Evolutionary conservation across 768 basidiomycete species (phyloP).

Genomic region (Butyriboletus loyo): DNA sequence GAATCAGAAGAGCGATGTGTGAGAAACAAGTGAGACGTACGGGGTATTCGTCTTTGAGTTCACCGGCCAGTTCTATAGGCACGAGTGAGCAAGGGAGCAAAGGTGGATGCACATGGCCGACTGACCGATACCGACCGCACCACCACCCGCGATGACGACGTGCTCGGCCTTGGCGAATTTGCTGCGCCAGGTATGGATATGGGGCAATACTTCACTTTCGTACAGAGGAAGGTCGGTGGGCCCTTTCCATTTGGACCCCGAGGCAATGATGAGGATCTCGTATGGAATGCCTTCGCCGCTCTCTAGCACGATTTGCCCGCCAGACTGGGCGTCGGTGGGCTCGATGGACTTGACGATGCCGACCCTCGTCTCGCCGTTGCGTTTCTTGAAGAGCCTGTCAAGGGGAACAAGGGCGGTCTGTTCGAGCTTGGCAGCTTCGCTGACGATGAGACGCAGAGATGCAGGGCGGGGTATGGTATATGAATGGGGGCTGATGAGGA

Average conservation of each 20-base stretch:
- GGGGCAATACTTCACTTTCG: slow-evolving; percentile 25
- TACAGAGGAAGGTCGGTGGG: slow-evolving; percentile 44
- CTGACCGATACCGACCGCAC: slow-evolving; percentile 52
- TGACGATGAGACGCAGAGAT: slow-evolving; percentile 50
- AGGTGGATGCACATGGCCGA: background rate
- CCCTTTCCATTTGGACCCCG: slow-evolving; percentile 55
- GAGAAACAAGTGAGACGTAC: slow-evolving; percentile 21
- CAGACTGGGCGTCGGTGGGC: slow-evolving; percentile 27
- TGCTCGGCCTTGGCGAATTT: slow-evolving; percentile 35
- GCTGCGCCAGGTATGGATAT: slow-evolving; percentile 31
- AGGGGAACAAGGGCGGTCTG: slow-evolving; percentile 48
- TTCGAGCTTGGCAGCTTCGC: slow-evolving; percentile 34
- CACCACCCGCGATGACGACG: slow-evolving; percentile 55
- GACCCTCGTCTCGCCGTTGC: slow-evolving; percentile 39
- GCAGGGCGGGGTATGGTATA: slow-evolving; percentile 52
- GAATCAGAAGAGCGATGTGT: slow-evolving; percentile 5
- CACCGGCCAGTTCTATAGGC: slow-evolving; percentile 41
- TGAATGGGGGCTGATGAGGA: slow-evolving; percentile 52
- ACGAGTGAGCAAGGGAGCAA: background rate
- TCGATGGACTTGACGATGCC: slow-evolving; percentile 42
- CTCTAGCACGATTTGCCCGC: slow-evolving; percentile 51
- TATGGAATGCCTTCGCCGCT: slow-evolving; percentile 50
- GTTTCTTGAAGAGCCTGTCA: slow-evolving; percentile 46
- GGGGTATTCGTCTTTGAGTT: slow-evolving; percentile 42
- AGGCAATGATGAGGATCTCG: slow-evolving; percentile 54